These are phyloP conservation scores for Tagetes erecta DNA, from an alignment of 129 eudicot species.

Conservation along the genomic window DNA sequence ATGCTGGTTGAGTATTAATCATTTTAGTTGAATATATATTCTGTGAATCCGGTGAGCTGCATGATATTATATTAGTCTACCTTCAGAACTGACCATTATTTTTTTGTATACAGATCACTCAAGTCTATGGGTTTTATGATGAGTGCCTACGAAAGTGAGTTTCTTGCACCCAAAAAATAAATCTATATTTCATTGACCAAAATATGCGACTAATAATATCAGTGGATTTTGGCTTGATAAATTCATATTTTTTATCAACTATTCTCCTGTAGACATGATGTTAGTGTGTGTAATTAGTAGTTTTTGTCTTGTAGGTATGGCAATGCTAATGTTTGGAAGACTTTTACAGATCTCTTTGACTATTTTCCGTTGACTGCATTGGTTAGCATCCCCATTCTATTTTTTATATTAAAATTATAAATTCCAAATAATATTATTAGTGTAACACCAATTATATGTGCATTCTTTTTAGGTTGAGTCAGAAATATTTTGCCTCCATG, in stretches of 20 bases:
- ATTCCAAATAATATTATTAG: neutral
- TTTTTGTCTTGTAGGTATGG: conserved; percentile 54
- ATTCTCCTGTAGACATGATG: conserved; percentile 3
- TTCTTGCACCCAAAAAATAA: conserved; percentile 6
- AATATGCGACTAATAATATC: neutral
- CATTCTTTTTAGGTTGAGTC: conserved; percentile 67
- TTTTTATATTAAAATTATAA: neutral
- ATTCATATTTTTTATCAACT: neutral
- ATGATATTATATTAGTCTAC: neutral
- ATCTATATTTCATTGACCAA: conserved; percentile 3
- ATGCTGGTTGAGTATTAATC: neutral
- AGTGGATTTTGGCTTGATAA: neutral
- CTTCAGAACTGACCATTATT: conserved; percentile 12
- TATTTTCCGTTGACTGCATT: conserved; percentile 74
- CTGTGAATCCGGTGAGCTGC: neutral
- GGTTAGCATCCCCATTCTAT: conserved; percentile 39
- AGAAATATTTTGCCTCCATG: conserved; percentile 92
- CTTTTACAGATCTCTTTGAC: conserved; percentile 76
- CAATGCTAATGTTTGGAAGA: conserved; percentile 81
- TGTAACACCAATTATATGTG: neutral
- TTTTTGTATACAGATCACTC: conserved; percentile 72
- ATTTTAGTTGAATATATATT: neutral
- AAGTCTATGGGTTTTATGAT: conserved; percentile 93
- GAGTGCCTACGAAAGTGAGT: conserved; percentile 93
- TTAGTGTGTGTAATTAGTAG: neutral